Conservation (phyloP, 192 early-diverging fungal species). For the Backusella westeae region DNA sequence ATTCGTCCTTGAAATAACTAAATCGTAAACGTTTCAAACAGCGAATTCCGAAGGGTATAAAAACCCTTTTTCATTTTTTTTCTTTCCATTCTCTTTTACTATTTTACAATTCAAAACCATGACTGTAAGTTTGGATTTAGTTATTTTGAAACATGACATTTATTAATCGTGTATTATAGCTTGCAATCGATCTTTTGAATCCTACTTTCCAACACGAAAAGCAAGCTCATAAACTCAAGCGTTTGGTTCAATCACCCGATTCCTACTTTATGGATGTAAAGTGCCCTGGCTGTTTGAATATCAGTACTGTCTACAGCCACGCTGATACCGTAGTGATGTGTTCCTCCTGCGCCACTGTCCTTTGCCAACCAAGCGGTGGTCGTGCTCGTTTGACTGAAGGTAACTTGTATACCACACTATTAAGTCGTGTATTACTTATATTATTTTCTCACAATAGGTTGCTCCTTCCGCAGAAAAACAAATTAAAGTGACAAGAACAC, state of each 20-base stretch:
- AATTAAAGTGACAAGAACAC: constrained; percentile 4
- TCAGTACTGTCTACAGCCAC: constrained; percentile 99
- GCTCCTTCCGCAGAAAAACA: constrained; percentile 28
- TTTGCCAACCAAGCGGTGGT: constrained; percentile 99
- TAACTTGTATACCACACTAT: constrained; percentile 19
- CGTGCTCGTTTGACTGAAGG: constrained; percentile 95
- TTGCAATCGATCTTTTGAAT: constrained; percentile 90
- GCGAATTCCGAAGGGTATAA: not conserved
- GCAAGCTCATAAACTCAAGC: constrained; percentile 56
- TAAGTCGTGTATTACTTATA: not conserved
- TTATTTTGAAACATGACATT: not conserved
- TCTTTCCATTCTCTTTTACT: not conserved
- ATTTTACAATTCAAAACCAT: not conserved
- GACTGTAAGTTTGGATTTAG: not conserved
- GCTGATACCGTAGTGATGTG: constrained; percentile 98
- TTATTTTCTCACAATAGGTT: not conserved
- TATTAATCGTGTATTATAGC: constrained; percentile 33
- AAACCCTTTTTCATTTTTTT: not conserved
- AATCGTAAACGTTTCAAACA: not conserved
- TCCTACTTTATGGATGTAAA: constrained; percentile 98
- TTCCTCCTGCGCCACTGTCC: constrained; percentile 91
- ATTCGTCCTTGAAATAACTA: not conserved
- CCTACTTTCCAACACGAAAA: constrained; percentile 68
- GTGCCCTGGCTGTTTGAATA: constrained; percentile 90
- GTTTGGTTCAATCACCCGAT: constrained; percentile 63